These are phyloP conservation scores for Solanum microdontum DNA, from an alignment of 257 asterid genomes.

Conservation along the genomic window DNA sequence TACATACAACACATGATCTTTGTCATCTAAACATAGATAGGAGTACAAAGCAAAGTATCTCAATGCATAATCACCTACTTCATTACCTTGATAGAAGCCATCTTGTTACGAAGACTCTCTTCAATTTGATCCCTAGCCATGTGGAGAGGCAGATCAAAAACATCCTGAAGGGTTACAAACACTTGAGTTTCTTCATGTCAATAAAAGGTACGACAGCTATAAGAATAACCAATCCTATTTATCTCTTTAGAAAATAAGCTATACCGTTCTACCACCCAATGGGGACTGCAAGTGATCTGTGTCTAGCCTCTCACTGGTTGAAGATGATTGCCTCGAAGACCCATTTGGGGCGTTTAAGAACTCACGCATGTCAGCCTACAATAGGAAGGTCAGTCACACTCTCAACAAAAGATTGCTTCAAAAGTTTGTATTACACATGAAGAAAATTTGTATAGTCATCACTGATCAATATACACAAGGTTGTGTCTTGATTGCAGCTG, in stretches of 20 bases:
- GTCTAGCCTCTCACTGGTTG: slow-evolving; percentile 51
- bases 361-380: slow-evolving; percentile 88
- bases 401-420: background rate
- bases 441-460: background rate
- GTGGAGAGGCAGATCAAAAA: slow-evolving; percentile 89
- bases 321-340: slow-evolving; percentile 45
- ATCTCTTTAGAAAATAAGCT: slow-evolving; percentile 6
- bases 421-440: background rate
- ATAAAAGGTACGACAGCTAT: slow-evolving; percentile 8
- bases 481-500: slow-evolving; percentile 30
- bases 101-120: slow-evolving; percentile 69
- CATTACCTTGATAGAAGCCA: slow-evolving; percentile 81
- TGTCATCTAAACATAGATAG: background rate
- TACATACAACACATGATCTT: background rate
- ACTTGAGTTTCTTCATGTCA: background rate
- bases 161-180: slow-evolving; percentile 35
- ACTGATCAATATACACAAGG: background rate
- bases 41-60: background rate
- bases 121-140: slow-evolving; percentile 91
- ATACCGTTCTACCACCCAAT: slow-evolving; percentile 85
- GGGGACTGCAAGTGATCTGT: slow-evolving; percentile 76
- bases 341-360: slow-evolving; percentile 85
- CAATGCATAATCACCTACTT: background rate
- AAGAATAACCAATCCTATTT: background rate
- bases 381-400: background rate